Base-by-base conservation (phyloP, 1,139 yeast genomes). In the Yamadazyma blattariae region DNA sequence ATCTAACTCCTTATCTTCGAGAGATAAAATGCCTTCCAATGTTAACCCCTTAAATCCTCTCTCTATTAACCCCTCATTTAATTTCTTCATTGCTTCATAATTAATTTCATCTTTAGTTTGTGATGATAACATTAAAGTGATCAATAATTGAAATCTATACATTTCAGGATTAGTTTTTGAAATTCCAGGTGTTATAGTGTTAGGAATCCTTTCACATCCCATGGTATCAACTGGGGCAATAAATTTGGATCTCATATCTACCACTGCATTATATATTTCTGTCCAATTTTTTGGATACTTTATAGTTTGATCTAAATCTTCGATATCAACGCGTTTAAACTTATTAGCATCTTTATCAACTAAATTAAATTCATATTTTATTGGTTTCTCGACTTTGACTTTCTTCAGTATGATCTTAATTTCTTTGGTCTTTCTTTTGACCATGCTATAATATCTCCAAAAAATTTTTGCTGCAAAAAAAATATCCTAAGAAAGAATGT, bases 101-200 rank as follows among this genome's bases (percentile, higher is more conserved):
- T 86, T 90, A 24, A 82, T 79, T 52, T 87, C 96, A 56, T 92
- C 98, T 52, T 85, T 88, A 1, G 97, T 92, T 50, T 90, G 97
- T 0, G 97, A 77, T 11, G 96, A 86, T 23, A 92, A 74, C 92
- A 90, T 86, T 36, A 90, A 67, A 3, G 95, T 80, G 0, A 88
- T 68, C 29, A 90, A 64, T 25, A 87, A 65, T 56, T 89, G 96
- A 53, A 82, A 83, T 33, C 97, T 65, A 49, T 72, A 80, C 18
- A 62, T 53, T 44, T 58, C 47, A 0, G 80, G 78, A 32, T 62
- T 51, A 0, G 36, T 31, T 2, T 32, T 29, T 34, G 51, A 47
- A 11, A 68, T 46, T 9, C 53, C 51, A 1, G 67, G 65, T 15
- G 55, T 56, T 28, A 70, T 59, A 21, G 71, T 54, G 28, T 70